These are phyloP conservation scores for Tubosaeta sp. DNA, from an alignment of 768 basidiomycete genomes.

Conservation along the genomic window DNA sequence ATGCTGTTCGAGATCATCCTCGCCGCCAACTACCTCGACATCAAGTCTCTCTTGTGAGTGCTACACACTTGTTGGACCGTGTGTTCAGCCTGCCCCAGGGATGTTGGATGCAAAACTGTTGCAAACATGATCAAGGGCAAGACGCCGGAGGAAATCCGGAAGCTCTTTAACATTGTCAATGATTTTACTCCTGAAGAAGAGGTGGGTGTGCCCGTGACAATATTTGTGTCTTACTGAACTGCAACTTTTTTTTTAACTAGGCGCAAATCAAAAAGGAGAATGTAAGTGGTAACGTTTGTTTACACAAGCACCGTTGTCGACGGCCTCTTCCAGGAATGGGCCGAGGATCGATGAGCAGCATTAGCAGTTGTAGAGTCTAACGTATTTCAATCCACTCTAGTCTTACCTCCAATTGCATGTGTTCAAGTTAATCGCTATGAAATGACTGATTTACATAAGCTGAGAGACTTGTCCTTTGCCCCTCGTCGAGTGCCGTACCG, in stretches of 20 bases:
- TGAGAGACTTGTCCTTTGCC: not conserved
- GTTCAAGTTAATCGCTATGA: constrained; percentile 17
- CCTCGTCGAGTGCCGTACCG: not conserved
- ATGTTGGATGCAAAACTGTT: constrained; percentile 97
- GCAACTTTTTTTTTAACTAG: constrained; percentile 34
- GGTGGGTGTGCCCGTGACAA: constrained; percentile 41
- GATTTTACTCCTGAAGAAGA: constrained; percentile 99
- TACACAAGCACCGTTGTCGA: constrained; percentile 14
- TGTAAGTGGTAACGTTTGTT: constrained; percentile 44
- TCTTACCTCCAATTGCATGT: constrained; percentile 15
- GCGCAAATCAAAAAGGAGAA: constrained; percentile 99
- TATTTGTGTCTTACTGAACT: not conserved
- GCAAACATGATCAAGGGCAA: constrained; percentile 99
- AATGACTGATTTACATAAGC: constrained; percentile 19
- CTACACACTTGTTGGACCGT: not conserved
- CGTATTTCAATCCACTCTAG: constrained; percentile 21
- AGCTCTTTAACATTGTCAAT: constrained; percentile 95
- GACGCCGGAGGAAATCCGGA: constrained; percentile 98
- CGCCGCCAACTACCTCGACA: constrained; percentile 99
- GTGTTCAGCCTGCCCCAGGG: constrained; percentile 43
- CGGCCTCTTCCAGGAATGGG: constrained; percentile 68
- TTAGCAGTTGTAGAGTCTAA: constrained; percentile 21
- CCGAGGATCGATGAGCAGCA: constrained; percentile 72
- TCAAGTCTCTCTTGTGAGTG: constrained; percentile 93
- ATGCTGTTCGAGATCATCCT: constrained; percentile 99